Evolutionary conservation across 2,329 filamentous ascomycete genomes (phyloP).

Genomic region (Cladobotryum mycophilum): DNA sequence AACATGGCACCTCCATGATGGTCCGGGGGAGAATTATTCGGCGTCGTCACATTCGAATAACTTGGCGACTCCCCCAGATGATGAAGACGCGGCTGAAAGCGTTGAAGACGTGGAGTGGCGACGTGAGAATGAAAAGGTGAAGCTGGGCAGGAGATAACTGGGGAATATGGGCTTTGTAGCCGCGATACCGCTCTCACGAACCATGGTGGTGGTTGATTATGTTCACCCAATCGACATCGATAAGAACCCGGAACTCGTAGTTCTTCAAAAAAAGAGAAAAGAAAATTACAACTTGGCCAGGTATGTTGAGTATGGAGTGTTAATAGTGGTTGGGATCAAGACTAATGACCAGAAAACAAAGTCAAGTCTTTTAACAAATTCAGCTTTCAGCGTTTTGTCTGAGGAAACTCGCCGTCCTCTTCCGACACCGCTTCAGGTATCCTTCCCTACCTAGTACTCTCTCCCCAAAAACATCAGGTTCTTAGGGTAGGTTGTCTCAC

Average conservation of each 20-base stretch:
- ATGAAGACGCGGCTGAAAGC: slow-evolving; percentile 25
- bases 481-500: not conserved
- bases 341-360: too few species aligned
- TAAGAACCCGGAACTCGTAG: too few species aligned
- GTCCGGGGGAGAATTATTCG: slow-evolving; percentile 22
- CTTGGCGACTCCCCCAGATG: slow-evolving; percentile 20
- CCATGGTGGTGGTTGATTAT: slow-evolving; percentile 17
- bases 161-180: slow-evolving; percentile 42
- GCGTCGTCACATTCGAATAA: slow-evolving; percentile 23
- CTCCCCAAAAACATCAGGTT: too few species aligned
- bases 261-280: too few species aligned
- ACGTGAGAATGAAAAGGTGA: slow-evolving; percentile 42
- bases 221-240: too few species aligned
- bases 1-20: slow-evolving; percentile 6
- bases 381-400: too few species aligned
- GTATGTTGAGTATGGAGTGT: too few species aligned
- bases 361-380: too few species aligned
- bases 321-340: too few species aligned
- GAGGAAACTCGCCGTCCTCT: not conserved
- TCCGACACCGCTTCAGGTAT: not conserved
- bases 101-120: slow-evolving; percentile 29
- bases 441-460: too few species aligned
- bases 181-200: slow-evolving; percentile 33
- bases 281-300: too few species aligned
- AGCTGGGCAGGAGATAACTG: slow-evolving; percentile 45